These are phyloP conservation scores for Quillaja saponaria DNA, from an alignment of 306 rosid species.

Conservation along the genomic window DNA sequence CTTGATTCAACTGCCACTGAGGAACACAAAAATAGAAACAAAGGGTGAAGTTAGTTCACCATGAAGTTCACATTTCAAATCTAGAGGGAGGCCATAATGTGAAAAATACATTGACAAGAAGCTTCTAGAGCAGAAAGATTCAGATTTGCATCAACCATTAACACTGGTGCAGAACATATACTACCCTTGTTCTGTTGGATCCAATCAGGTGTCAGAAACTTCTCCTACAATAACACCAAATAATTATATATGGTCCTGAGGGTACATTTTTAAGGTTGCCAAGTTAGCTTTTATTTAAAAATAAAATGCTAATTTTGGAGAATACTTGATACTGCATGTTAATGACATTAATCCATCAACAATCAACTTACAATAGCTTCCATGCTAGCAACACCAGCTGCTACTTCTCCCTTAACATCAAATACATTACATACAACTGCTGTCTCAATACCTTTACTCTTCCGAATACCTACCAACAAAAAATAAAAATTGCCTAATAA, in stretches of 20 bases:
- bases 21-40: constrained; percentile 20
- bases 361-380: constrained; percentile 72
- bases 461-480: constrained; percentile 67
- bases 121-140: constrained; percentile 59
- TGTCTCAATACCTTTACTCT: constrained; percentile 60
- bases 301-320: constrained; percentile 24
- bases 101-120: constrained; percentile 63
- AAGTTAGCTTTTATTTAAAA: too few species aligned
- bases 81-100: constrained; percentile 18
- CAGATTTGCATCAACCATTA: constrained; percentile 87
- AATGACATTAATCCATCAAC: constrained; percentile 27
- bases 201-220: constrained; percentile 76
- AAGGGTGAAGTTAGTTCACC: constrained; percentile 15
- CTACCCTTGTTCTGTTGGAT: constrained; percentile 54
- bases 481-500: too few species aligned
- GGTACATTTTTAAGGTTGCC: constrained; percentile 24
- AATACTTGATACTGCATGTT: background rate
- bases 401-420: constrained; percentile 71
- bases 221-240: constrained; percentile 57
- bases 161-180: constrained; percentile 59
- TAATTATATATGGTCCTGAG: constrained; percentile 20
- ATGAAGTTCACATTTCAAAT: constrained; percentile 23
- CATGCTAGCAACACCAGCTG: constrained; percentile 82
- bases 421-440: constrained; percentile 80
- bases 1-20: constrained; percentile 65